phyloP scores from a whole-genome alignment of 2,329 filamentous ascomycete species.

The Sporothrix humicola region DNA sequence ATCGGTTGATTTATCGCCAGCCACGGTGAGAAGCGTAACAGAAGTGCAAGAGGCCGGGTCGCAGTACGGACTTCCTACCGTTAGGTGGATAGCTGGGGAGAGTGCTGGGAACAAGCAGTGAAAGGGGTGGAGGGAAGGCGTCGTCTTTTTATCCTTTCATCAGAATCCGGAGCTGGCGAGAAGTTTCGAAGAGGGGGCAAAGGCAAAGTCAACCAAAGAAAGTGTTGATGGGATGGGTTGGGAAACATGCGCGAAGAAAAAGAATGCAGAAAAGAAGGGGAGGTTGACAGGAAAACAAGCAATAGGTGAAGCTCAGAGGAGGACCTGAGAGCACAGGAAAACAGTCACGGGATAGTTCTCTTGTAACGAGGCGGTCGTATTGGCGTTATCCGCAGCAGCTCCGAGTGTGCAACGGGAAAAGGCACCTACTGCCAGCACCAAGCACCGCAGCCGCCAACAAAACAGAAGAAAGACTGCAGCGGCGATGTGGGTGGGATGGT shows the following conservation, averaged over 20 bases:
- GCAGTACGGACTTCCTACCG: no score
- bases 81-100: neutral
- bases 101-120: neutral
- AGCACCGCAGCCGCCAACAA: conserved; percentile 12
- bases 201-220: neutral
- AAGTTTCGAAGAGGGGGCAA: neutral
- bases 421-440: conserved; percentile 21
- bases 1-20: no score
- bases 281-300: neutral
- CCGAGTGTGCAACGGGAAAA: conserved; percentile 27
- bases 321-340: conserved; percentile 3
- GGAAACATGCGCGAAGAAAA: neutral
- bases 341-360: conserved; percentile 30
- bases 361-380: neutral
- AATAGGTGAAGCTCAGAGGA: neutral
- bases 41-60: neutral
- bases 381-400: conserved; percentile 12
- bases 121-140: neutral
- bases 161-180: neutral
- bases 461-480: neutral
- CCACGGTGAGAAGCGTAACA: neutral
- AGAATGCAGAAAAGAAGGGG: neutral
- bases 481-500: neutral
- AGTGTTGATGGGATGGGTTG: neutral
- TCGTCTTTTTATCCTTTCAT: neutral